These are phyloP conservation scores for Coniochaeta sp. DNA, from an alignment of 2,329 filamentous ascomycete species.

Conservation along the genomic window DNA sequence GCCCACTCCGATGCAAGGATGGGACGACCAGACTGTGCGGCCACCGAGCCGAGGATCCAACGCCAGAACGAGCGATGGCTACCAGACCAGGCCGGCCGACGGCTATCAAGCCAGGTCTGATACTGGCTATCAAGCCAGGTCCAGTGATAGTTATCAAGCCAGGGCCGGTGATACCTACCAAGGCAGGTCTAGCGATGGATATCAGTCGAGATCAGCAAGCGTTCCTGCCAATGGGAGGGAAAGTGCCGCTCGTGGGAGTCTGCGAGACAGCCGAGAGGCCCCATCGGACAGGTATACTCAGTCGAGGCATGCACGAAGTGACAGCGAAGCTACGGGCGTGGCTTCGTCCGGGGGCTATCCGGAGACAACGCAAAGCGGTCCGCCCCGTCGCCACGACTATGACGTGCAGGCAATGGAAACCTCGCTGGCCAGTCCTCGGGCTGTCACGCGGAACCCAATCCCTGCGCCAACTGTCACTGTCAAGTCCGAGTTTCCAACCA, in stretches of 20 bases:
- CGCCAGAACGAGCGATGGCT: constrained; percentile 17
- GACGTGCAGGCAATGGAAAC: constrained; percentile 96
- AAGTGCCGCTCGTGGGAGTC: constrained; percentile 10
- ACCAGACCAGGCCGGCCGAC: neutral
- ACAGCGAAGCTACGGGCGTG: constrained; percentile 68
- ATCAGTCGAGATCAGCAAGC: neutral
- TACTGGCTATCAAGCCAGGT: neutral
- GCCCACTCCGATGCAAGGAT: constrained; percentile 42
- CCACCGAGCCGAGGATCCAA: constrained; percentile 42
- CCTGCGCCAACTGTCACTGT: constrained; percentile 88
- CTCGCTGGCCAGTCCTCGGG: constrained; percentile 65
- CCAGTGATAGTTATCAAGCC: neutral
- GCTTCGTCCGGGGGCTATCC: constrained; percentile 74
- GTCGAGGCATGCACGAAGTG: constrained; percentile 61
- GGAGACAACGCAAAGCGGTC: constrained; percentile 63
- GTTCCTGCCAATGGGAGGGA: constrained; percentile 8
- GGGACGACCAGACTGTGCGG: constrained; percentile 56
- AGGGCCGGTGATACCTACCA: neutral
- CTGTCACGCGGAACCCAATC: constrained; percentile 74
- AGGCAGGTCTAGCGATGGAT: neutral
- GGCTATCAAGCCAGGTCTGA: neutral
- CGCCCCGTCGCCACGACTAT: constrained; percentile 73
- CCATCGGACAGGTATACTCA: constrained; percentile 35
- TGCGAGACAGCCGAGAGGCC: constrained; percentile 42
- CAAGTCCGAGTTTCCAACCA: constrained; percentile 91